Base-by-base conservation (phyloP, 768 basidiomycete species). In the Astraeus odoratus region DNA sequence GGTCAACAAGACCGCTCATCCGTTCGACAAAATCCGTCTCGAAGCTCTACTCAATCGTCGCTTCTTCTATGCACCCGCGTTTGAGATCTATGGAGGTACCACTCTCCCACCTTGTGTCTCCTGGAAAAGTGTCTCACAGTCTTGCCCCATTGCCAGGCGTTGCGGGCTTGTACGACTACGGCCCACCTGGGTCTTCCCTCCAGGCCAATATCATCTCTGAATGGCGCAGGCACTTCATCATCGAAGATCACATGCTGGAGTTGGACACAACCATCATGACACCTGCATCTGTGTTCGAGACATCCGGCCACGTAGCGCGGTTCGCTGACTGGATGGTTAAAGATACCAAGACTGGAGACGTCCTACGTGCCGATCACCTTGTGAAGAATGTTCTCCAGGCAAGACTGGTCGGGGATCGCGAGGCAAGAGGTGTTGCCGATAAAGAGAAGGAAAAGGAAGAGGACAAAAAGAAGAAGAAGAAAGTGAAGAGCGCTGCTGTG, bases 321-420 rank as follows among this genome's bases (percentile, higher is more conserved):
- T 99, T 98, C 60, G 90, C 95, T 5, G 96, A 99, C 61, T 99
- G 94, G 95, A 98, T 98, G 95, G 89, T 91, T 58, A 96, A 95
- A 70, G 95, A 98, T 55, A n/a, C n/a, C n/a, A n/a, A n/a, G n/a
- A n/a, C n/a, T n/a, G 92, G 93, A 36, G 93, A 98, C 57, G 94
- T 98, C 39, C 81, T 96, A 55, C 84, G 95, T 36, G 95, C 95
- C 20, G 95, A 98, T 64, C 96, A 97, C 66, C 78, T 98, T 13
- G 92, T 97, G 51, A 92, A 93, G 63, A 83, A 72, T 54, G 95
- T 97, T 35, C 74, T 99, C 36, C 86, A 95, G 67, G 89, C 90
- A 4, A 73, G 94, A 18, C 69, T 98, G 41, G 91, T 82, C 43
- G 89, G 91, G 37, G 86, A 98, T 74, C 80, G 80, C 60, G 90